Base-by-base conservation (phyloP, 192 early-diverging fungal genomes). In the Chytriomyces sp. region DNA sequence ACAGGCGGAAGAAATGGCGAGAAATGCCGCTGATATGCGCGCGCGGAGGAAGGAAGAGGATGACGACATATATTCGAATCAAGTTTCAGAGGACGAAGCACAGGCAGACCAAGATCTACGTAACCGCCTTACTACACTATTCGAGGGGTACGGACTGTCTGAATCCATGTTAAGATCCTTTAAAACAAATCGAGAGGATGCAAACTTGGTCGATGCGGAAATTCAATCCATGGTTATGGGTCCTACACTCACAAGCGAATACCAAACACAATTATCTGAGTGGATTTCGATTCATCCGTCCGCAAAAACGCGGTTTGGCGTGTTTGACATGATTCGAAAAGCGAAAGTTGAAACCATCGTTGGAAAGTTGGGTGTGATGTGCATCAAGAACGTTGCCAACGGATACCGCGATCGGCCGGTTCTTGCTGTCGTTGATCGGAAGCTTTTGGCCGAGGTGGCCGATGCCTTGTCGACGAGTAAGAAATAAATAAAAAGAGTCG, bases 291-390 rank as follows among this genome's bases (percentile, higher is more conserved):
- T 18, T 8, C 45, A 44, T 53, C 49, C 68, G 2, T 7, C 16
- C 4, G 68, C 68, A 7, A 11, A 48, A 13, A 26, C 10, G 23
- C 45, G 49, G 6, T 69, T 69, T 50, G 68, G 68, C 9, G 68
- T 69, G 7, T 69, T 69, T 69, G 48, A 18, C 2, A 47, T 68
- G 45, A 44, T 16, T 16, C 43, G 28, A 43, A 47, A 68, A 10
- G 59, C 57, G 8, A 72, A 72, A 45, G 44, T 72, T n/a, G 61
- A 63, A n/a, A 72, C 57, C 6, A 72, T 72, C 26, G 44, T 72
- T 7, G 61, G 71, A 16, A 61, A 61, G 9, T 46, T 72, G 59
- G 20, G 28, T 45, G 71, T 62, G 16, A 6, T 61, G 7, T 72
- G 71, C 44, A 18, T 72, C 28, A 72, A 63, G 45, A 45, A 2